Conservation (phyloP, 176 grass and related monocot species). For the Hordeum vulgare region MorexV3_pseudomolecules_assembly NC_058524.1:558409308-558409807, state of each 20-base stretch:
- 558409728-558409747: neutral
- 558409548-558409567: neutral
- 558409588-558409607: neutral
- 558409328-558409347: neutral
- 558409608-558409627: neutral
- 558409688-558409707: too few species aligned
- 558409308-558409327: too few species aligned
- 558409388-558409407: neutral
- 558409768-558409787: slow-evolving; percentile 2
- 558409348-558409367: neutral
- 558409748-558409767: neutral
- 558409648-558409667: neutral
- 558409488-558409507: neutral
- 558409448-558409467: too few species aligned
- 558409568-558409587: neutral
- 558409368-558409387: neutral
- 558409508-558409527: neutral
- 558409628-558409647: neutral
- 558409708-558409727: neutral
- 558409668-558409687: neutral
- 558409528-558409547: neutral
- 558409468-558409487: neutral
- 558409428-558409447: neutral
- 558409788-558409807: slow-evolving; percentile 55
- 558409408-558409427: neutral